Conservation (phyloP, 1,139 yeast genomes). For the Pichia sp. region DNA sequence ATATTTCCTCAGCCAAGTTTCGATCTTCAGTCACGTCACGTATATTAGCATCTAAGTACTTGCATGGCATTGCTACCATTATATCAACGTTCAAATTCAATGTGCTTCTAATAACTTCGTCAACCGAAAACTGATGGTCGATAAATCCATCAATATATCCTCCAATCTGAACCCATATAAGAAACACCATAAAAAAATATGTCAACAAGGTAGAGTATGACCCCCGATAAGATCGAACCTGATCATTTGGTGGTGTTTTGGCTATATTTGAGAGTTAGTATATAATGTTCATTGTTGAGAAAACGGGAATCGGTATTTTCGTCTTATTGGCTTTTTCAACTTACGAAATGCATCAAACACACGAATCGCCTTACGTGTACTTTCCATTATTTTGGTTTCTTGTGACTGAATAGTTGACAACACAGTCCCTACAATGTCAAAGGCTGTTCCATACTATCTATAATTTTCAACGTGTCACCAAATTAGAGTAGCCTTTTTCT, state of each 20-base stretch:
- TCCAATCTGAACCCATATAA: conserved; percentile 85
- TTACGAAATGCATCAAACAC: conserved; percentile 73
- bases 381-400: conserved; percentile 20
- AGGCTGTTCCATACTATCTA: too few relatives aligned
- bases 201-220: conserved; percentile 71
- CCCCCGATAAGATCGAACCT: conserved; percentile 71
- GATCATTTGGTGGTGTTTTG: conserved; percentile 73
- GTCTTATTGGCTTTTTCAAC: conserved; percentile 9
- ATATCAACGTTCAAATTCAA: conserved; percentile 74
- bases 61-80: conserved; percentile 82
- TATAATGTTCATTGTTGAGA: too few relatives aligned
- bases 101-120: conserved; percentile 53
- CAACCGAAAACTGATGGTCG: conserved; percentile 74
- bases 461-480: background rate
- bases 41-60: conserved; percentile 67
- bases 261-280: conserved; percentile 37
- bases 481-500: background rate
- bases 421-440: too few relatives aligned
- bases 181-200: conserved; percentile 54
- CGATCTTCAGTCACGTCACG: conserved; percentile 75
- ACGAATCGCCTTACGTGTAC: conserved; percentile 37
- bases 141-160: conserved; percentile 79
- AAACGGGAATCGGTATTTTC: too few relatives aligned
- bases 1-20: conserved; percentile 68
- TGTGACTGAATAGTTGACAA: too few relatives aligned